Evolutionary conservation across 768 basidiomycete genomes (phyloP).

Genomic region (Leccinellum albellum): DNA sequence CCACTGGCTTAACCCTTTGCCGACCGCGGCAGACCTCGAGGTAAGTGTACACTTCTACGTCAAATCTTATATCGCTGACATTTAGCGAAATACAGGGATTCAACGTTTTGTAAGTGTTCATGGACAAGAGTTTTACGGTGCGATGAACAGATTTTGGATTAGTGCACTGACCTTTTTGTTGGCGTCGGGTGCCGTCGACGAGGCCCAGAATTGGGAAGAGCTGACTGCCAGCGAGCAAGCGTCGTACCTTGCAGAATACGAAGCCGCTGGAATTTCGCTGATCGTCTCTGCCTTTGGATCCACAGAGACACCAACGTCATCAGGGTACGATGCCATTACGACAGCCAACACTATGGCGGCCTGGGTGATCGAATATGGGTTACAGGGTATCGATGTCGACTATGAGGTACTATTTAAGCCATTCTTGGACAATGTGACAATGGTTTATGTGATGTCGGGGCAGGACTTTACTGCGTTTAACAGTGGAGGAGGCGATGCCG

Average conservation of each 20-base stretch:
- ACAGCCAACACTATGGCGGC: slow-evolving; percentile 43
- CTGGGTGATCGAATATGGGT: slow-evolving; percentile 43
- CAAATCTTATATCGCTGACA: neutral
- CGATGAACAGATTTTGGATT: neutral
- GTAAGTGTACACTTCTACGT: slow-evolving; percentile 22
- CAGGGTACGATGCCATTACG: slow-evolving; percentile 36
- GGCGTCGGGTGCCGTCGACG: slow-evolving; percentile 38
- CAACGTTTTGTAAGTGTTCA: slow-evolving; percentile 31
- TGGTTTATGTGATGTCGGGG: neutral
- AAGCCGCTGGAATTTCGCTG: slow-evolving; percentile 51
- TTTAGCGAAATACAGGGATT: slow-evolving; percentile 23
- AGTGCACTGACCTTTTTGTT: slow-evolving; percentile 43
- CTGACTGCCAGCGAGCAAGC: slow-evolving; percentile 36
- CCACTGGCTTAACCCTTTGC: slow-evolving; percentile 40
- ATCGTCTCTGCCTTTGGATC: slow-evolving; percentile 56
- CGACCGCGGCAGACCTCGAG: slow-evolving; percentile 40
- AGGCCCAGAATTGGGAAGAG: slow-evolving; percentile 43
- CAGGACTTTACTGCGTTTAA: slow-evolving; percentile 35
- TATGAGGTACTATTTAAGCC: slow-evolving; percentile 36
- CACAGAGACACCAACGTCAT: slow-evolving; percentile 39
- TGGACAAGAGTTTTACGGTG: neutral
- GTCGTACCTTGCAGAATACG: slow-evolving; percentile 44
- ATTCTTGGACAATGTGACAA: neutral
- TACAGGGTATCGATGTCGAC: slow-evolving; percentile 54
- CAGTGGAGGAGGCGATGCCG: slow-evolving; percentile 36